Evolutionary conservation across 345 rosid species (phyloP), one percentile per base, ranked within the genome.

Genomic region (Garcia nutans): DNA sequence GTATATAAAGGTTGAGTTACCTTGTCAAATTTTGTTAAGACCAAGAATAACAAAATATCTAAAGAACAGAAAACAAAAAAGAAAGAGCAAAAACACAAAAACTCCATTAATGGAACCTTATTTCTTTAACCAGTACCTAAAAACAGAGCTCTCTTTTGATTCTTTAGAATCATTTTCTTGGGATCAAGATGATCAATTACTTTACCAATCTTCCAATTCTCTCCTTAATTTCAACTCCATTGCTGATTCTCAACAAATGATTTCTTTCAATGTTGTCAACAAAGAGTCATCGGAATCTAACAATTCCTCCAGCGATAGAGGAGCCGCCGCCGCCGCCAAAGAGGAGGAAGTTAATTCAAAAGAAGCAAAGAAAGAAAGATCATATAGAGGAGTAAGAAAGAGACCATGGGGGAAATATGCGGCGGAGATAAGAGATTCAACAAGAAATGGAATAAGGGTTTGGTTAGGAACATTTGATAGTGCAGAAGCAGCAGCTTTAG

Each of bases 361-460:
- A 19, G 31, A 45, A 1, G 62, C 55, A 57, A 74, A 52, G 72
- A 71, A 73, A 64, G 83, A 83, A 63, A 82, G 74, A 77, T 72
- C 83, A 8, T 86, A 79, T 68, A 74, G 88, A 11, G 88, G 88
- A 3, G 88, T 86, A 13, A 72, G 88, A 76, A 77, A 71, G 84
- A 79, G 88, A 33, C 88, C 88, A 8, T 86, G 88, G 88, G 88
- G 88, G 52, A 86, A 86, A 67, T 86, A 76, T 62, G 88, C 88
- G 50, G 88, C 88, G 47, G 88, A 86, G 79, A 86, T 86, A 0
- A 73, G 88, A 71, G 86, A 86, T 72, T 83, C 86, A 10, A 83
- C 84, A 7, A 75, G 86, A 68, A 79, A 83, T 31, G 88, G 88
- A 15, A 45, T 83, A 20, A 65, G 88, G 68, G 85, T 86, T 23